These are phyloP conservation scores for Aureobasidium sp. DNA, from an alignment of 2,329 filamentous ascomycete species.

Conservation along the genomic window DNA sequence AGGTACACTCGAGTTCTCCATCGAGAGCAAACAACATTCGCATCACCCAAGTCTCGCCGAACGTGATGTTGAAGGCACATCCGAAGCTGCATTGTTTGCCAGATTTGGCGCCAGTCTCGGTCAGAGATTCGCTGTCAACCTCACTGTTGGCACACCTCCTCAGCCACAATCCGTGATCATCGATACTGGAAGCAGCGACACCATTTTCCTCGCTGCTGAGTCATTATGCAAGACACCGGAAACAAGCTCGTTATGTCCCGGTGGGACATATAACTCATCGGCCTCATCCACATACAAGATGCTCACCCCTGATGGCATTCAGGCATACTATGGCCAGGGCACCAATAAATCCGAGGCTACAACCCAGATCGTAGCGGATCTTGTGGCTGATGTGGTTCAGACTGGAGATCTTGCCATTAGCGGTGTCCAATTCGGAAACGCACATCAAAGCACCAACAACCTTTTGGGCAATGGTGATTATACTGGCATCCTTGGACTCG, in stretches of 20 bases:
- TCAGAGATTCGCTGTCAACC: neutral
- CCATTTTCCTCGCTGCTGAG: constrained; percentile 26
- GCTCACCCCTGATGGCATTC: constrained; percentile 23
- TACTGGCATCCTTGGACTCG: constrained; percentile 28
- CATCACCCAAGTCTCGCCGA: neutral
- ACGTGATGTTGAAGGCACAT: neutral
- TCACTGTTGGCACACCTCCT: constrained; percentile 29
- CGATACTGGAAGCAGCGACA: constrained; percentile 29
- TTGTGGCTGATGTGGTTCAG: constrained; percentile 23
- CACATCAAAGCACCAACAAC: constrained; percentile 20
- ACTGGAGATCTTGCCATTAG: constrained; percentile 25
- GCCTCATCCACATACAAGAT: constrained; percentile 24
- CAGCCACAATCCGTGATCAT: constrained; percentile 28
- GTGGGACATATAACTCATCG: constrained; percentile 24
- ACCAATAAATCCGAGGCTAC: constrained; percentile 14
- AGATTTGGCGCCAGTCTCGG: neutral
- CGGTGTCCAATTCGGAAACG: constrained; percentile 28
- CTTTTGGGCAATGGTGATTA: constrained; percentile 23
- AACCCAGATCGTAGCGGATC: constrained; percentile 16
- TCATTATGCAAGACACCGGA: neutral
- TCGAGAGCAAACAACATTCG: neutral
- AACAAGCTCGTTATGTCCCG: constrained; percentile 21
- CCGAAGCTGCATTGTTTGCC: neutral
- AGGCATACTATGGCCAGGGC: constrained; percentile 25
- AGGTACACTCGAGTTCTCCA: neutral